These are phyloP conservation scores for Cydonia oblonga DNA, from an alignment of 331 rosid species.

Conservation along the genomic window DNA sequence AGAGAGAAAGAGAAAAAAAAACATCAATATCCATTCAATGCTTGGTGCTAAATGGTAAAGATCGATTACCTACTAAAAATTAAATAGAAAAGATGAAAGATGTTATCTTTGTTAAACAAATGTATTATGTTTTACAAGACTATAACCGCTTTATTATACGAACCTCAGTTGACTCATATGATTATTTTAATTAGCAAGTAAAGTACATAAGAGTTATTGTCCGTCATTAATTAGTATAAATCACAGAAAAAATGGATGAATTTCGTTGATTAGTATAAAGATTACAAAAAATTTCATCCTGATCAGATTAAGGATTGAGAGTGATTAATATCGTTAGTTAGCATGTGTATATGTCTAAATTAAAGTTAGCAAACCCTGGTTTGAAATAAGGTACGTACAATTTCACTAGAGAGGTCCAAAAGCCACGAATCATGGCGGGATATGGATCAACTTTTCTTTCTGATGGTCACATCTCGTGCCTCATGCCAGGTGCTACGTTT, in stretches of 20 bases:
- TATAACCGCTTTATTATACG: neutral
- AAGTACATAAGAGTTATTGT: neutral
- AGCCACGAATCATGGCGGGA: neutral
- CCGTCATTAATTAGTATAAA: neutral
- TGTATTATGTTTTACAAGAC: neutral
- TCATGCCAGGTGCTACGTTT: slow-evolving; percentile 15
- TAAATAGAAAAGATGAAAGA: neutral
- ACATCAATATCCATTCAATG: neutral
- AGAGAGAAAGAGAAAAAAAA: neutral
- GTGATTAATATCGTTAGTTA: neutral
- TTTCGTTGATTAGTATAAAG: neutral
- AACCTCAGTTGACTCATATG: neutral
- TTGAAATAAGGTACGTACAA: neutral
- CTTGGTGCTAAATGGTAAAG: neutral
- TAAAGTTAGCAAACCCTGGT: neutral
- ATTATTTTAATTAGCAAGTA: too few relatives aligned
- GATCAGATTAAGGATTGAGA: neutral
- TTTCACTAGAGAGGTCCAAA: neutral
- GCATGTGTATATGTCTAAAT: neutral
- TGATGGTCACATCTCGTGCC: slow-evolving; percentile 31
- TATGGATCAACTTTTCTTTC: slow-evolving; percentile 8
- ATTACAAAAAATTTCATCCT: neutral
- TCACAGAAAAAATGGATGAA: neutral
- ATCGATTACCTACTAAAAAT: neutral
- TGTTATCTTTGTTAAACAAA: neutral